These are phyloP conservation scores for Beverwykella pulmonaria DNA, from an alignment of 495 filamentous ascomycete genomes.

Conservation along the genomic window DNA sequence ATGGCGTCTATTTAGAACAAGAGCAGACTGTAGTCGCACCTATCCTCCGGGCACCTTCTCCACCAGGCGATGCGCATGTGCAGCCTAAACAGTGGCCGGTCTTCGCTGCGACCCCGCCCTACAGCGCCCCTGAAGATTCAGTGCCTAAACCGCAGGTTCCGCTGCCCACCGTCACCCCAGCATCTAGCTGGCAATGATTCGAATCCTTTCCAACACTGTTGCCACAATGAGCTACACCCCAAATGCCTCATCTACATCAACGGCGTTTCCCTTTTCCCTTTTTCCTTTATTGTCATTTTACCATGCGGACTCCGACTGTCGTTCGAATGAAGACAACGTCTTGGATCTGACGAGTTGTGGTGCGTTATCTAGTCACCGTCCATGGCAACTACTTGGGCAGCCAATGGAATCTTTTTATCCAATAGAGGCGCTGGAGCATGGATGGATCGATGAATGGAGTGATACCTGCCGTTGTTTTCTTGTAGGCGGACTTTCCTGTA, in stretches of 20 bases:
- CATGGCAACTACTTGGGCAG: background rate
- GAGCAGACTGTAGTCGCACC: background rate
- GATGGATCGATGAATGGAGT: no score
- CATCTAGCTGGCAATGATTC: slow-evolving; percentile 15
- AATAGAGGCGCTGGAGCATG: no score
- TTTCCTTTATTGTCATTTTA: background rate
- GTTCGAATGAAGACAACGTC: background rate
- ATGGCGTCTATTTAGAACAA: slow-evolving; percentile 12
- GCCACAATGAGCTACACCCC: no score
- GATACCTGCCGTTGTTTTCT: no score
- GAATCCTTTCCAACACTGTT: background rate
- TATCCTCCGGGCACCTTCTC: background rate
- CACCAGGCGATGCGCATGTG: background rate
- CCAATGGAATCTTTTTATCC: background rate
- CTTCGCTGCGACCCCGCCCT: slow-evolving; percentile 27
- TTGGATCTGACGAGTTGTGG: background rate
- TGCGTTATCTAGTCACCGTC: background rate
- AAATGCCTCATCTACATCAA: background rate
- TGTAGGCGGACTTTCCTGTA: no score
- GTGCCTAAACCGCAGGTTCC: slow-evolving; percentile 6
- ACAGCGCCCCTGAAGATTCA: slow-evolving; percentile 11
- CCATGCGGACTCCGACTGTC: background rate
- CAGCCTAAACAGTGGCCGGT: slow-evolving; percentile 9
- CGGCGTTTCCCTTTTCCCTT: background rate
- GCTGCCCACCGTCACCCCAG: slow-evolving; percentile 2